phyloP scores from a whole-genome alignment of 257 asterid species.

The Solanum etuberosum region DNA sequence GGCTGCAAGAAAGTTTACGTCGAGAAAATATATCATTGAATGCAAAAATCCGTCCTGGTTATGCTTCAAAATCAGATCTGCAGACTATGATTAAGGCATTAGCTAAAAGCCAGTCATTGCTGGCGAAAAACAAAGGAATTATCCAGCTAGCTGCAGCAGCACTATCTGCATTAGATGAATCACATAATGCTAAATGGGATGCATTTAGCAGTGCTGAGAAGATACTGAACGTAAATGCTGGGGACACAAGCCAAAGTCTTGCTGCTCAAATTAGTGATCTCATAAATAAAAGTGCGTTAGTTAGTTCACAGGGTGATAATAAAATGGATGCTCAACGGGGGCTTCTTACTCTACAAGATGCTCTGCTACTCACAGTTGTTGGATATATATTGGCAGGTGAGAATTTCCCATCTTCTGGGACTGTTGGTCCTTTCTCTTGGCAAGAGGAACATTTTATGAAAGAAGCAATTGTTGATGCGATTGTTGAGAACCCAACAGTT shows the following conservation, averaged over 20 bases:
- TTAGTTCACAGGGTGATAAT: constrained; percentile 27
- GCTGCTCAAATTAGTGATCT: constrained; percentile 92
- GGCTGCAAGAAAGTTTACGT: constrained; percentile 89
- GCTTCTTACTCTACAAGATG: constrained; percentile 63
- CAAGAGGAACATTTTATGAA: constrained; percentile 98
- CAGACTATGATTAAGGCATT: constrained; percentile 55
- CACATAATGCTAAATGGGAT: constrained; percentile 62
- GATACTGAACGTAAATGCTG: constrained; percentile 82
- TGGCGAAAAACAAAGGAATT: constrained; percentile 70
- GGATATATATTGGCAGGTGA: constrained; percentile 93
- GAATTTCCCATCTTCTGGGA: constrained; percentile 87
- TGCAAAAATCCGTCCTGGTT: constrained; percentile 57
- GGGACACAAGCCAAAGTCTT: constrained; percentile 90
- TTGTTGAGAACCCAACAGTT: constrained; percentile 66
- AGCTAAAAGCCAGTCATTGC: constrained; percentile 48
- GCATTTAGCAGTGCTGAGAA: constrained; percentile 92
- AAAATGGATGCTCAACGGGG: constrained; percentile 34
- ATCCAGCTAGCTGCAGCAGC: constrained; percentile 80
- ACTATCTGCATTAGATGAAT: constrained; percentile 55
- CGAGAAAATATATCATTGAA: constrained; percentile 49
- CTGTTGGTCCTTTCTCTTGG: constrained; percentile 94
- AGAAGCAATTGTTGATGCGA: constrained; percentile 87
- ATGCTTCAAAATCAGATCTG: constrained; percentile 56
- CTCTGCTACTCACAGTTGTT: constrained; percentile 60
- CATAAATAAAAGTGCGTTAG: constrained; percentile 68